phyloP scores from a whole-genome alignment of 257 asterid species.

The Solanum clarkiae region DNA sequence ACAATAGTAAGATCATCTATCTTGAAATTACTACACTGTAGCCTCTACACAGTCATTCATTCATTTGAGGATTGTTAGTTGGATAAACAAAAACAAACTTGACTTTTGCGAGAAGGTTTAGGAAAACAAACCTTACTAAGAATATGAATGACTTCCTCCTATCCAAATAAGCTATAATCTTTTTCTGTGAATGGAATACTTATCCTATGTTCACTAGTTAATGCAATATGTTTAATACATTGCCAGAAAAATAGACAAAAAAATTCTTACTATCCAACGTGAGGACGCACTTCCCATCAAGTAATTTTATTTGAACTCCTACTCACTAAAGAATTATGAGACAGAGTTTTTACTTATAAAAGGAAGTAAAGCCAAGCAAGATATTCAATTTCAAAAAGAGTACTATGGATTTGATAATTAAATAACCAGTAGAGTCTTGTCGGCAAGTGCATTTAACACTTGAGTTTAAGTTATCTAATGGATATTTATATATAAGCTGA shows the following conservation, averaged over 20 bases:
- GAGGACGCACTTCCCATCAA: neutral
- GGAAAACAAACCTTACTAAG: neutral
- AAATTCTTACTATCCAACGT: neutral
- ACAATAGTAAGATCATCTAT: neutral
- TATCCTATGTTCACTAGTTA: neutral
- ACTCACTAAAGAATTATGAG: neutral
- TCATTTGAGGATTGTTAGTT: neutral
- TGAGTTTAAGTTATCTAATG: neutral
- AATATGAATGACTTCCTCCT: neutral
- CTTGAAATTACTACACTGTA: neutral
- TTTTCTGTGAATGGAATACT: neutral
- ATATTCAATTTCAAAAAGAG: neutral
- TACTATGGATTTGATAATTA: neutral
- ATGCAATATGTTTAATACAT: neutral
- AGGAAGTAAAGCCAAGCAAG: neutral
- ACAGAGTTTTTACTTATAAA: neutral
- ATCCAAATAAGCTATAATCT: neutral
- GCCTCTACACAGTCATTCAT: neutral
- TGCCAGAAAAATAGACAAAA: neutral
- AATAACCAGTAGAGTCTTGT: neutral
- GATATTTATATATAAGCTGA: neutral
- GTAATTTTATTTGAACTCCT: neutral
- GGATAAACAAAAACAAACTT: neutral
- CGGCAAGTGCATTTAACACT: neutral
- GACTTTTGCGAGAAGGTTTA: neutral